Evolutionary conservation across 148 eudicot species (phyloP).

Genomic region (Beta vulgaris): DNA sequence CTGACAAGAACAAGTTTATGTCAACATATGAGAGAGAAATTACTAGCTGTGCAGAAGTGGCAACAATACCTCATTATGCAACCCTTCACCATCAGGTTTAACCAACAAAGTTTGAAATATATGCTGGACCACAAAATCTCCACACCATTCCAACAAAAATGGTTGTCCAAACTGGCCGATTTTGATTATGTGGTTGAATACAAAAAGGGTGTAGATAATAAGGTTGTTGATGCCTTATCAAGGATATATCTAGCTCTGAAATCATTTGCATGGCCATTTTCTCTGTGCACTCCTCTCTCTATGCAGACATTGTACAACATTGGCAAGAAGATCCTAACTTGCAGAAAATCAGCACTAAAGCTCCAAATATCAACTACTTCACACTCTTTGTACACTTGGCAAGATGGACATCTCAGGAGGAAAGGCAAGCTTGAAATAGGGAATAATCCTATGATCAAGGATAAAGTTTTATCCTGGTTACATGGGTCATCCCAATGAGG

Average conservation of each 20-base stretch:
- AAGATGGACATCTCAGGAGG: not conserved
- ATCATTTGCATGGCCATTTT: too few relatives aligned
- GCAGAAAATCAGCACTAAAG: not conserved
- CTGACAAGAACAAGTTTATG: too few relatives aligned
- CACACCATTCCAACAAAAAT: not conserved
- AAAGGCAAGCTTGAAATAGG: not conserved
- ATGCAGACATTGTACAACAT: not conserved
- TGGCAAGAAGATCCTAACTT: not conserved
- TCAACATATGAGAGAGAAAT: slow-evolving; percentile 16
- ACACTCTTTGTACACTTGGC: not conserved
- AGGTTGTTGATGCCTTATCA: slow-evolving; percentile 17
- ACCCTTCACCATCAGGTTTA: not conserved
- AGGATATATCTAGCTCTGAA: not conserved
- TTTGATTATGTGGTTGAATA: slow-evolving; percentile 11
- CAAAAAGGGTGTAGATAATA: not conserved
- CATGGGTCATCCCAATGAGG: not conserved
- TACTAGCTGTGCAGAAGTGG: slow-evolving; percentile 6
- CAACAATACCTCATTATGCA: not conserved
- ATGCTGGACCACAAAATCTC: not conserved
- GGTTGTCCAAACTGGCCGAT: slow-evolving; percentile 15
- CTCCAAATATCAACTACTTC: not conserved
- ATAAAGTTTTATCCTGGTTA: not conserved
- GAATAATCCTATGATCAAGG: not conserved
- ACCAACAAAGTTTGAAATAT: slow-evolving; percentile 8
- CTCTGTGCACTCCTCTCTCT: not conserved